phyloP scores from a whole-genome alignment of 768 basidiomycete genomes.

The Lactarius tabidus region DNA sequence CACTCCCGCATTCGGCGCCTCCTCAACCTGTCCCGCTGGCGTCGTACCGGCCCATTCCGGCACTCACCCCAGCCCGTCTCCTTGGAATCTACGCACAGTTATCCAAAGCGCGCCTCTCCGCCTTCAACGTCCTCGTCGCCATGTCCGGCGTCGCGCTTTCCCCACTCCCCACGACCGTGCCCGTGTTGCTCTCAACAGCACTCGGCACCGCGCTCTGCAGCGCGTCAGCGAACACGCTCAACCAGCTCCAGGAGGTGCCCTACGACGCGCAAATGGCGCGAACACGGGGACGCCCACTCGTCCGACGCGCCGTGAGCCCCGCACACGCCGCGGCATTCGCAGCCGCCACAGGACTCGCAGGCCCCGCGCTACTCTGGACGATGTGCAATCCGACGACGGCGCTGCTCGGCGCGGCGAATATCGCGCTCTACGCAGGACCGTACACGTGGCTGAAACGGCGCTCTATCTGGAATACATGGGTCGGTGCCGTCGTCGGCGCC shows the following conservation, averaged over 20 bases:
- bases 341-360: slow-evolving; percentile 66
- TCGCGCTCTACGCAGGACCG: slow-evolving; percentile 82
- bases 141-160: slow-evolving; percentile 93
- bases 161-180: slow-evolving; percentile 78
- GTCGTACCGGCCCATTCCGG: slow-evolving; percentile 29
- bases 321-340: slow-evolving; percentile 84
- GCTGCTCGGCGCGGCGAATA: slow-evolving; percentile 74
- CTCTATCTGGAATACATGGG: slow-evolving; percentile 85
- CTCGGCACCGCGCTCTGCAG: slow-evolving; percentile 87
- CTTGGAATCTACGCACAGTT: slow-evolving; percentile 73
- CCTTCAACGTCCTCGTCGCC: slow-evolving; percentile 81
- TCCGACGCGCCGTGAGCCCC: slow-evolving; percentile 77
- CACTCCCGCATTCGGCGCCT: background rate
- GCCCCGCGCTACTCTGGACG: slow-evolving; percentile 70
- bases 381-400: slow-evolving; percentile 89
- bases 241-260: slow-evolving; percentile 92
- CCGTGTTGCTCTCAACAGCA: slow-evolving; percentile 82
- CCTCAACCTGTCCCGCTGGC: slow-evolving; percentile 19
- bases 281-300: slow-evolving; percentile 83
- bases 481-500: slow-evolving; percentile 88
- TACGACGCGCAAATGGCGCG: slow-evolving; percentile 96
- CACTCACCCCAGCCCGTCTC: slow-evolving; percentile 49
- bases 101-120: slow-evolving; percentile 78
- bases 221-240: slow-evolving; percentile 90
- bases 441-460: slow-evolving; percentile 93